phyloP scores from a whole-genome alignment of 148 eudicot species.

The Pouteria glomerata region DNA sequence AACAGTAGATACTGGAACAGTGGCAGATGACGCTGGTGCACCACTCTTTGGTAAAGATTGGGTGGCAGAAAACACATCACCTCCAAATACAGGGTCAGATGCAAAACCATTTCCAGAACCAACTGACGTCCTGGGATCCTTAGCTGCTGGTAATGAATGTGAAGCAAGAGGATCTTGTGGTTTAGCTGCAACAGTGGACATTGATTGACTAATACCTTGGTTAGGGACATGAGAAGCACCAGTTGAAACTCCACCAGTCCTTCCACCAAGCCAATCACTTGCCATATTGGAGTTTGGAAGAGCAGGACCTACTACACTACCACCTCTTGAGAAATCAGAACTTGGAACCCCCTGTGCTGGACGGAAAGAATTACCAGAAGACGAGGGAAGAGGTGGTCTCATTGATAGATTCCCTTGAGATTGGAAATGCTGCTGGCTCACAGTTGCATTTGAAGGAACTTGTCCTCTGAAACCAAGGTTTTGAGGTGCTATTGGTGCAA shows the following conservation, averaged over 20 bases:
- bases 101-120: conserved; percentile 53
- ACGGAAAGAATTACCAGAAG: conserved; percentile 36
- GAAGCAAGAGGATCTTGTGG: conserved; percentile 31
- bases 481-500: conserved; percentile 43
- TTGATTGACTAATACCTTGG: conserved; percentile 42
- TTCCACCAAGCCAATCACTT: conserved; percentile 56
- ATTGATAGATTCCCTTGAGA: conserved; percentile 52
- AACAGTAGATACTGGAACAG: conserved; percentile 40
- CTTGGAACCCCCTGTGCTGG: conserved; percentile 39
- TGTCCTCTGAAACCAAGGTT: conserved; percentile 64
- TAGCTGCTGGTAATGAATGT: conserved; percentile 34
- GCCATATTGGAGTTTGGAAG: conserved; percentile 40
- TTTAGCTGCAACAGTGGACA: conserved; percentile 31
- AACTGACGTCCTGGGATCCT: conserved; percentile 36
- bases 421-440: conserved; percentile 55
- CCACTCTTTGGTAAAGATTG: conserved; percentile 36
- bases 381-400: conserved; percentile 54
- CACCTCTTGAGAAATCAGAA: conserved; percentile 27
- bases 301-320: conserved; percentile 31
- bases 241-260: conserved; percentile 33
- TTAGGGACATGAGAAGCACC: conserved; percentile 48
- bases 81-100: conserved; percentile 51
- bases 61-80: conserved; percentile 67
- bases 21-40: conserved; percentile 42
- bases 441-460: conserved; percentile 38